phyloP scores from a whole-genome alignment of 2,329 filamentous ascomycete genomes.

The Diaporthe sp. region DNA sequence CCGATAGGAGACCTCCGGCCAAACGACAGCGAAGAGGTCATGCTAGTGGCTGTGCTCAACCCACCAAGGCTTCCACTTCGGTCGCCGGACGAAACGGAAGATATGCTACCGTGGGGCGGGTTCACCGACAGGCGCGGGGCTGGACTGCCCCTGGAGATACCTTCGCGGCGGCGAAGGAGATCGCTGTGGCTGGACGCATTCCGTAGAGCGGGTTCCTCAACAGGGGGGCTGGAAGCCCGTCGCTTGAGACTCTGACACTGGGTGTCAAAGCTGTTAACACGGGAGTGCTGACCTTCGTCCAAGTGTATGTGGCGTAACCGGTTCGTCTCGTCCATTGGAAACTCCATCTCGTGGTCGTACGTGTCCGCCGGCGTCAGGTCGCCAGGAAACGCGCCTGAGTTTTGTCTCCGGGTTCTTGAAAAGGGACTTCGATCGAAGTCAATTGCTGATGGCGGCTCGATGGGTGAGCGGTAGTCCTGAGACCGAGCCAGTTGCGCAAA shows the following conservation, averaged over 20 bases:
- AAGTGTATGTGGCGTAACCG: constrained; percentile 58
- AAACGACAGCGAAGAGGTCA: constrained; percentile 57
- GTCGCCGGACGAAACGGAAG: constrained; percentile 58
- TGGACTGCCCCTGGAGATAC: constrained; percentile 64
- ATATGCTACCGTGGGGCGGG: constrained; percentile 54
- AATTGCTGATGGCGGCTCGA: constrained; percentile 49
- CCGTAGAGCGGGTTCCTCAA: constrained; percentile 59
- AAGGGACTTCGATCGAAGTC: constrained; percentile 64
- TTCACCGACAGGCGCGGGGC: constrained; percentile 62
- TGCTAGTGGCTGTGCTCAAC: constrained; percentile 56
- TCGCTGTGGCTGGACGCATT: constrained; percentile 56
- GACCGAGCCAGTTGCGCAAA: constrained; percentile 53
- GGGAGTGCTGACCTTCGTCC: constrained; percentile 52
- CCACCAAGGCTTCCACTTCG: constrained; percentile 64
- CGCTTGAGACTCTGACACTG: constrained; percentile 65
- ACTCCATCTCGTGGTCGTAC: constrained; percentile 61
- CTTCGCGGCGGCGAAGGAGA: constrained; percentile 61
- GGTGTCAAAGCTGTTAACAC: constrained; percentile 47
- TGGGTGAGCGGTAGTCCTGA: constrained; percentile 57
- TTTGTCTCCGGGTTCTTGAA: constrained; percentile 59
- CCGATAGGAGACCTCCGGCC: constrained; percentile 61
- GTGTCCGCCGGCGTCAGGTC: constrained; percentile 60
- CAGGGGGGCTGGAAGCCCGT: constrained; percentile 66
- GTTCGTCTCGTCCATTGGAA: constrained; percentile 60
- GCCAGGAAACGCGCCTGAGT: constrained; percentile 59